Evolutionary conservation across 1,284 basidiomycete species (phyloP).

Genomic region (Golubevia sp.): DNA sequence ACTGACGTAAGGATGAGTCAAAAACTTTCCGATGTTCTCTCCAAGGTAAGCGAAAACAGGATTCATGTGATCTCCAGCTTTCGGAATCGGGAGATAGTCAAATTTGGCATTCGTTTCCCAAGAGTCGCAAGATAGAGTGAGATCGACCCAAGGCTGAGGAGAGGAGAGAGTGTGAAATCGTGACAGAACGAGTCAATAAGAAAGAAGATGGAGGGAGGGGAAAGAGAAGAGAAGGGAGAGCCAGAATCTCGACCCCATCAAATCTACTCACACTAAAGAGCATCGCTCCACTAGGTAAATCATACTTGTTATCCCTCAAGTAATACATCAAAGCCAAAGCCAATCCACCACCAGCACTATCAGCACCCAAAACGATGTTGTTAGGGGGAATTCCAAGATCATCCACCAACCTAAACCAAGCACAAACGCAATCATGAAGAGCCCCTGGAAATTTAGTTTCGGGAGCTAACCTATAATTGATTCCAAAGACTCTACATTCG

Average conservation of each 20-base stretch:
- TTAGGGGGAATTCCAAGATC: slow-evolving; percentile 83
- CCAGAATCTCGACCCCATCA: not conserved
- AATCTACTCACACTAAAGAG: slow-evolving; percentile 41
- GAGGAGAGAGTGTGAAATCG: slow-evolving; percentile 47
- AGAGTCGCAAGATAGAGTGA: slow-evolving; percentile 94
- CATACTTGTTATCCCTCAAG: slow-evolving; percentile 65
- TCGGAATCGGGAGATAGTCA: slow-evolving; percentile 63
- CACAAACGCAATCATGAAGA: slow-evolving; percentile 84
- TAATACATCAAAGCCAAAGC: slow-evolving; percentile 87
- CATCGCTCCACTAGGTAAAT: slow-evolving; percentile 54
- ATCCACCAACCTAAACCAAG: slow-evolving; percentile 83
- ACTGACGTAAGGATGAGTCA: slow-evolving; percentile 91
- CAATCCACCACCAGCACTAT: slow-evolving; percentile 90
- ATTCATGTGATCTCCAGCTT: slow-evolving; percentile 83
- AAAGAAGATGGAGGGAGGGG: slow-evolving; percentile 80
- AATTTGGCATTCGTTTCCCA: slow-evolving; percentile 87
- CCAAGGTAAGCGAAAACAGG: slow-evolving; percentile 92
- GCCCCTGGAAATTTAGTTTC: slow-evolving; percentile 93
- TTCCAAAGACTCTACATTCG: slow-evolving; percentile 91
- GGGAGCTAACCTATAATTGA: slow-evolving; percentile 94
- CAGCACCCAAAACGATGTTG: slow-evolving; percentile 72
- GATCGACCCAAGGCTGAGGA: slow-evolving; percentile 65
- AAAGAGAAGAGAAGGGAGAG: slow-evolving; percentile 63
- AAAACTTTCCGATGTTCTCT: slow-evolving; percentile 76
- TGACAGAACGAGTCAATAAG: slow-evolving; percentile 91